phyloP scores from a whole-genome alignment of 306 rosid genomes.

The Vigna mungo region DNA sequence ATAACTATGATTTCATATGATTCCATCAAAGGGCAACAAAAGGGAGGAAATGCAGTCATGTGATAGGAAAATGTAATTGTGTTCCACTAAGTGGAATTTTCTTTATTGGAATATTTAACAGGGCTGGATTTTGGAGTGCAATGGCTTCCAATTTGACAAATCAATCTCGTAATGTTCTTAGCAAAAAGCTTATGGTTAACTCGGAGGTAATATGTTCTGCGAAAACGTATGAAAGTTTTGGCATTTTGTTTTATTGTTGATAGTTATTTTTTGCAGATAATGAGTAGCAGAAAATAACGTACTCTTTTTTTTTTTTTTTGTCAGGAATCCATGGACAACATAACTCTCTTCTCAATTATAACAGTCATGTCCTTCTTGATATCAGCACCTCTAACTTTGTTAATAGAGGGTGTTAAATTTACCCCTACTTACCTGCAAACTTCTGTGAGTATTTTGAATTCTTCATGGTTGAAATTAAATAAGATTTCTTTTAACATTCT shows the following conservation, averaged over 20 bases:
- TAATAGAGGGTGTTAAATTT: slow-evolving; percentile 86
- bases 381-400: slow-evolving; percentile 67
- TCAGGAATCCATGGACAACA: slow-evolving; percentile 90
- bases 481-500: slow-evolving; percentile 26
- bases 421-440: slow-evolving; percentile 79
- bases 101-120: slow-evolving; percentile 46
- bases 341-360: slow-evolving; percentile 92
- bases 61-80: slow-evolving; percentile 12
- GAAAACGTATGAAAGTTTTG: slow-evolving; percentile 22
- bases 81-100: slow-evolving; percentile 32
- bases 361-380: slow-evolving; percentile 92
- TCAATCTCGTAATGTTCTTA: slow-evolving; percentile 97
- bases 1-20: too few relatives aligned
- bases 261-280: neutral
- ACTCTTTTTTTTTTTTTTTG: slow-evolving; percentile 51
- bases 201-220: slow-evolving; percentile 60
- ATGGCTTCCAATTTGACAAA: slow-evolving; percentile 97
- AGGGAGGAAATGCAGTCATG: too few relatives aligned
- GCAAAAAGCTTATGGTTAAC: slow-evolving; percentile 94
- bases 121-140: slow-evolving; percentile 98
- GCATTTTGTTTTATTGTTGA: slow-evolving; percentile 5
- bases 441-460: slow-evolving; percentile 66
- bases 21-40: too few relatives aligned
- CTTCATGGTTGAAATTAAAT: slow-evolving; percentile 15
- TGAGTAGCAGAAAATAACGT: slow-evolving; percentile 33